Base-by-base conservation (phyloP, 352 stramenopile species). In the Globisporangium splendens region DNA sequence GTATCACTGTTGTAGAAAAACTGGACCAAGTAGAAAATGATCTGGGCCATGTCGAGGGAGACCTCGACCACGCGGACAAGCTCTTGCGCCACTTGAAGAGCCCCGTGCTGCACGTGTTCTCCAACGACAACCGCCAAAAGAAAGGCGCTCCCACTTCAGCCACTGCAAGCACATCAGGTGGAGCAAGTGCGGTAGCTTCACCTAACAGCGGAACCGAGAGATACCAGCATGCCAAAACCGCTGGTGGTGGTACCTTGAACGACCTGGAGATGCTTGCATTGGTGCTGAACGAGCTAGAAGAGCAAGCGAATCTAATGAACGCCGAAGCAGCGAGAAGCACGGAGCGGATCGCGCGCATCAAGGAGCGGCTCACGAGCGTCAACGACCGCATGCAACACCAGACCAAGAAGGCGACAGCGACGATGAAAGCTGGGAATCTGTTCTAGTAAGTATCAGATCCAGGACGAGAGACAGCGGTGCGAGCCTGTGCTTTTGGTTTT, bases 1-100 rank as follows among this genome's bases (percentile, higher is more conserved):
- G 28, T 35, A 11, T 35, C 28, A 1, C 8, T 50, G 24, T 18
- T 61, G 35, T 48, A 86, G 82, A 91, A 50, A 89, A 88, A 62
- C 72, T 94, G 47, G 79, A 91, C 59, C 62, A 77, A 20, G 73
- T 91, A 18, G 84, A 92, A 46, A 65, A 58, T 33, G 74, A 91
- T 53, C 60, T 92, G 31, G 61, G 70, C n/a, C 65, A 67, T 12
- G 78, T 92, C 14, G 64, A 86, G 33, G 65, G 59, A 31, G 78
- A 94, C 46, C 61, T 94, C 3, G 83, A 94, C 63, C 77, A 79
- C 59, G 82, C 74, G 22, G 83, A 94, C 56, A 88, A 90, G 57
- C 55, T 94, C 47, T 66, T 92, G 54, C 73, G 65, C 33, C 79
- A 84, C 31, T 78, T 94, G 61, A 83, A 87, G 63, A 76, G 53